Conservation (phyloP, 192 early-diverging fungal species). For the Backusella luteola region DNA sequence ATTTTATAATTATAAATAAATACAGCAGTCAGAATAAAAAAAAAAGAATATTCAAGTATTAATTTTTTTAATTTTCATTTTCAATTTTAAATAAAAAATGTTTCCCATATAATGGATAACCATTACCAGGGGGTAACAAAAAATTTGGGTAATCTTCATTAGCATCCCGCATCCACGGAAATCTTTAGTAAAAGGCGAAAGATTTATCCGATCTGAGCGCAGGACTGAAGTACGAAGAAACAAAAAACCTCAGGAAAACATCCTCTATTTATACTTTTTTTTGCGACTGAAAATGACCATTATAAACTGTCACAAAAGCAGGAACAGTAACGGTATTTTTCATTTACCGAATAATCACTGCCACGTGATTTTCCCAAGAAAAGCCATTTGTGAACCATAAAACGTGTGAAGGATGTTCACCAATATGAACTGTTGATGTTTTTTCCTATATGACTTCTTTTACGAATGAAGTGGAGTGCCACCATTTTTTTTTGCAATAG, state of each 20-base stretch:
- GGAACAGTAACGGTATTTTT: neutral
- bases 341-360: neutral
- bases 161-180: conserved; percentile 26
- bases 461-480: no score
- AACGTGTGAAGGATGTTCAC: no score
- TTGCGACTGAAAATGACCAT: neutral
- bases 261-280: conserved; percentile 19
- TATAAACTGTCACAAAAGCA: neutral
- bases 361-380: neutral
- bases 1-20: no score
- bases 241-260: neutral
- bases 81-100: neutral
- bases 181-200: conserved; percentile 33
- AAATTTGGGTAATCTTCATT: conserved; percentile 26
- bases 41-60: no score
- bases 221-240: conserved; percentile 19
- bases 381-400: no score
- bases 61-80: neutral
- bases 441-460: no score
- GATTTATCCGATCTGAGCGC: conserved; percentile 29
- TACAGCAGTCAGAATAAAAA: no score
- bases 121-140: conserved; percentile 5
- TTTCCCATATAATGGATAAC: neutral
- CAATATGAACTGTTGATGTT: no score
- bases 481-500: no score